A percentile compares a stretch with the other conserved stretches of the same genome.
phyloP scores from a whole-genome alignment of 352 stramenopile genomes.

The Elongisporangium undulatum region DNA sequence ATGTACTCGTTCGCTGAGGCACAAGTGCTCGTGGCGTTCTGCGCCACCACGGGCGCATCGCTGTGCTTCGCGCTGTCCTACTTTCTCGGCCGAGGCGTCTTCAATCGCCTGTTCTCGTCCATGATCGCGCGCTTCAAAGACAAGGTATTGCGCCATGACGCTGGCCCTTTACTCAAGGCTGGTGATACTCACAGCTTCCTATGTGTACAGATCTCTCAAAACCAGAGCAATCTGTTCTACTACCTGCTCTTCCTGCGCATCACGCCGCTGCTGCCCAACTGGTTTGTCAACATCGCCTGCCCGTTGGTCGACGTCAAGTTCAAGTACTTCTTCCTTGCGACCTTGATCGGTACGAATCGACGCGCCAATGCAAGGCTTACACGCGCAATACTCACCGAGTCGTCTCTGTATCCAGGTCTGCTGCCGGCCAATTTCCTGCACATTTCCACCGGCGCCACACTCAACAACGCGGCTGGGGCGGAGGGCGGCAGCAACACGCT shows the following conservation, averaged over 20 bases:
- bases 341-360: slow-evolving; percentile 46
- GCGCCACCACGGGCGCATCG: slow-evolving; percentile 73
- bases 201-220: slow-evolving; percentile 59
- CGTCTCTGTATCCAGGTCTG: slow-evolving; percentile 23
- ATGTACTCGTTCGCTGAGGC: slow-evolving; percentile 83
- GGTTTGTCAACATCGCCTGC: slow-evolving; percentile 88
- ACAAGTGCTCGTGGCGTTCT: slow-evolving; percentile 80
- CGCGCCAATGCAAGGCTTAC: neutral
- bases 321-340: slow-evolving; percentile 83
- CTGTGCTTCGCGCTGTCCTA: slow-evolving; percentile 86
- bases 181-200: neutral
- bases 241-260: slow-evolving; percentile 89
- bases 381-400: neutral
- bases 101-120: slow-evolving; percentile 54
- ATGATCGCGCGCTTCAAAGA: slow-evolving; percentile 81
- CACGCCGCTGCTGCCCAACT: slow-evolving; percentile 85
- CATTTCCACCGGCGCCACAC: slow-evolving; percentile 77
- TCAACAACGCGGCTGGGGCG: slow-evolving; percentile 56
- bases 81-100: slow-evolving; percentile 71
- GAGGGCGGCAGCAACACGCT: slow-evolving; percentile 59
- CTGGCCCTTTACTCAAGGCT: slow-evolving; percentile 1
- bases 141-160: slow-evolving; percentile 30
- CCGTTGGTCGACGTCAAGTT: slow-evolving; percentile 82
- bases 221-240: slow-evolving; percentile 84
- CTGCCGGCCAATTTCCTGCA: slow-evolving; percentile 83